Base-by-base conservation (phyloP, 2,329 filamentous ascomycete genomes). In the Diaporthe citri region DNA sequence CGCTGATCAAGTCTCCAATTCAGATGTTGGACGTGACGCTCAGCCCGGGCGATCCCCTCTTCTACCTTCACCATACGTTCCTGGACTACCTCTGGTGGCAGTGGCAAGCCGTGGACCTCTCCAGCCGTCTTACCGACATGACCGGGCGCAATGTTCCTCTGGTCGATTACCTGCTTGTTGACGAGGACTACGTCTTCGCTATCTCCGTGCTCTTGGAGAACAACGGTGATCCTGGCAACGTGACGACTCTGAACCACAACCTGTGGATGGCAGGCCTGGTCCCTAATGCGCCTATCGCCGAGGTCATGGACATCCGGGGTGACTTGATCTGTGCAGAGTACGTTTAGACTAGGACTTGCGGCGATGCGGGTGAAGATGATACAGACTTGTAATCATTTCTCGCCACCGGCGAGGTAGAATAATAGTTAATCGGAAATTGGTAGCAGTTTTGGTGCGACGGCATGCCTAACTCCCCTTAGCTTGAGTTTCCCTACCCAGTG, bases 41-140 rank as follows among this genome's bases (percentile, higher is more conserved):
- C 28, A 59, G 52, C 43, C 64, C 72, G 15, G 64, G 64, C 6
- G 72, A 71, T 52, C 64, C 72, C n/a, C 55, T 74, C 28, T 74
- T 74, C 72, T 71, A 69, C 28, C 41, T 74, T 9, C 72, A 74
- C 51, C 72, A 71, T 22, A 67, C 72, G 1, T 74, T 43, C n/a
- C 31, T 74, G 36, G 72, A 74, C 34, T 39, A 67, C 28, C 25
- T 71, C 52, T 74, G 41, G 72, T 74, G 72, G 72, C 55, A 74
- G 41, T 74, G 64, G 72, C 72, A 74, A 22, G 60, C 51, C 8
- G 46, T 62, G 12, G 56, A 74, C 20, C 64, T 71, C 10, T 48
- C 52, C 9, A 56, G 55, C 1, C 41, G 72, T 8, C 55, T 71
- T 3, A 25, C 20, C 43, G 52, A 74, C 22, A 74, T 74, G 52